These are phyloP conservation scores for Xylaria grammica DNA, from an alignment of 495 filamentous ascomycete genomes.

Conservation along the genomic window DNA sequence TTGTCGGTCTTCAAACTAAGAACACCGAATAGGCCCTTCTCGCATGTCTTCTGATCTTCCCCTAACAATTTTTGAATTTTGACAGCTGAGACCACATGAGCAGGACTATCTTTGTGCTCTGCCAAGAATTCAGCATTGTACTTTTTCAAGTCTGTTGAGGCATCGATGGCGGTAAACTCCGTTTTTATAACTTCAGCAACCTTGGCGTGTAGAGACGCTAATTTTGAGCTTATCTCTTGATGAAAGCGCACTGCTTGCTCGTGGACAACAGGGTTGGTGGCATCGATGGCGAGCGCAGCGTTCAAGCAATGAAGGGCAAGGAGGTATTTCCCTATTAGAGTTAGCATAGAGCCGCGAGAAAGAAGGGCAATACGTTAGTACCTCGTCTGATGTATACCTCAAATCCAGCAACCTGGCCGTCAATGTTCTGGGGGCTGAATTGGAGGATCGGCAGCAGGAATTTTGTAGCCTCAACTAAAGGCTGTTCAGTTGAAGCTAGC, in stretches of 20 bases:
- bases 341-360: constrained; percentile 34
- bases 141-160: constrained; percentile 61
- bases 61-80: constrained; percentile 65
- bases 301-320: constrained; percentile 85
- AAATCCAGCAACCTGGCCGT: constrained; percentile 83
- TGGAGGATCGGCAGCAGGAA: constrained; percentile 82
- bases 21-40: constrained; percentile 64
- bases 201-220: constrained; percentile 61
- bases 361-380: constrained; percentile 15
- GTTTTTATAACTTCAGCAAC: constrained; percentile 68
- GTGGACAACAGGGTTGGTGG: constrained; percentile 75
- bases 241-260: constrained; percentile 76
- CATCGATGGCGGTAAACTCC: constrained; percentile 66
- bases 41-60: constrained; percentile 59
- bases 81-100: constrained; percentile 68
- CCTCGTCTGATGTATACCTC: constrained; percentile 77
- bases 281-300: constrained; percentile 70
- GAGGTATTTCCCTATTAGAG: constrained; percentile 71
- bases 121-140: constrained; percentile 71
- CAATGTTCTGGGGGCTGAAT: constrained; percentile 78
- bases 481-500: constrained; percentile 78
- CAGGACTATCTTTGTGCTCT: constrained; percentile 64
- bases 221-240: constrained; percentile 61
- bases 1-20: constrained; percentile 60
- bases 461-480: constrained; percentile 84